These are phyloP conservation scores for Neoscytalidium dimidiatum DNA, from an alignment of 2,329 filamentous ascomycete species.

Conservation along the genomic window DNA sequence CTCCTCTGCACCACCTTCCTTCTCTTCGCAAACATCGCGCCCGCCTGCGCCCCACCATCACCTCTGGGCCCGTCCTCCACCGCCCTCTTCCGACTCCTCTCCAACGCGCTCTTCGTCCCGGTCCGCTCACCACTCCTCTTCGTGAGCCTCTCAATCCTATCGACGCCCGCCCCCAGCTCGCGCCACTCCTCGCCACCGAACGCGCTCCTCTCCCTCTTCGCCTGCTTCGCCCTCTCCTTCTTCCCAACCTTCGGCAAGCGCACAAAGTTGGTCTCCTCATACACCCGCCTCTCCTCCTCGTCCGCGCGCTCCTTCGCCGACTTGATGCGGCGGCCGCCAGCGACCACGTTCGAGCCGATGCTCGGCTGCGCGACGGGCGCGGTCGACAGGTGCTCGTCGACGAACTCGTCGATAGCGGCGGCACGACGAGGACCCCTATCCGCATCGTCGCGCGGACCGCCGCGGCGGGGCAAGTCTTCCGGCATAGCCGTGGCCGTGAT, in stretches of 20 bases:
- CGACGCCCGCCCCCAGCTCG: slow-evolving; percentile 78
- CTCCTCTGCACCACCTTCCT: slow-evolving; percentile 55
- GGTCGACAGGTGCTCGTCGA: slow-evolving; percentile 77
- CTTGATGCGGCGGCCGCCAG: slow-evolving; percentile 77
- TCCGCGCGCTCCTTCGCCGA: slow-evolving; percentile 72
- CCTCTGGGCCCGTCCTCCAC: slow-evolving; percentile 71
- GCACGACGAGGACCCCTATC: slow-evolving; percentile 70
- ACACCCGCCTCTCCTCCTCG: slow-evolving; percentile 77
- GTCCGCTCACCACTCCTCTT: slow-evolving; percentile 58
- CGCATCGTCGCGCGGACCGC: slow-evolving; percentile 59
- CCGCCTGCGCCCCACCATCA: slow-evolving; percentile 65
- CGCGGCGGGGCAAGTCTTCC: not conserved
- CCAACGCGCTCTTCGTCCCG: slow-evolving; percentile 58
- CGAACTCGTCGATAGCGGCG: slow-evolving; percentile 87
- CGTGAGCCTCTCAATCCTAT: slow-evolving; percentile 83
- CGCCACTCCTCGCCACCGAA: slow-evolving; percentile 96
- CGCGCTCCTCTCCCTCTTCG: slow-evolving; percentile 39
- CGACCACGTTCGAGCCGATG: slow-evolving; percentile 85
- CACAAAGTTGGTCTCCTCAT: slow-evolving; percentile 91
- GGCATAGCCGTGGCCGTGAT: slow-evolving; percentile 88
- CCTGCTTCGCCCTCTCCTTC: slow-evolving; percentile 74
- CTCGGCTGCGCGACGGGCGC: slow-evolving; percentile 84
- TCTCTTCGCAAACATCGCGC: slow-evolving; percentile 73
- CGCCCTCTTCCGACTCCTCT: slow-evolving; percentile 83
- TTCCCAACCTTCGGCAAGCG: slow-evolving; percentile 84